Evolutionary conservation across 2,329 filamentous ascomycete species (phyloP), one percentile per base, ranked within the genome.

Genomic region (Tolypocladium inflatum): DNA sequence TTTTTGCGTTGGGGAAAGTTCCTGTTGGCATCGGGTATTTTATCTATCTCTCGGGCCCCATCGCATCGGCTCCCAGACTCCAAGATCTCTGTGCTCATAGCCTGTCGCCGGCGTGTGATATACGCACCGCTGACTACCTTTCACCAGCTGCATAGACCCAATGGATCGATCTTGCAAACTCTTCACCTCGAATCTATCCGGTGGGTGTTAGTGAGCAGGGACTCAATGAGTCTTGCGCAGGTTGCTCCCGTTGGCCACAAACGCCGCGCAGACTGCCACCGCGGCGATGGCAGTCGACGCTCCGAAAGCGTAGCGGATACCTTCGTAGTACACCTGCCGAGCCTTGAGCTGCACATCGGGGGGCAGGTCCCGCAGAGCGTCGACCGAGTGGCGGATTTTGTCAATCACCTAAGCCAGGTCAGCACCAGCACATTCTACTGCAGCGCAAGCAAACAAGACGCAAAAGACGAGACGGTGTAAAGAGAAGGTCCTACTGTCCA

Each of bases 301-400:
- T 0, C 76, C 73, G 65, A 86, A 86, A 0, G 80, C 79, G 56
- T 81, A 79, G 39, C 73, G 73, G 11, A 87, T 75, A 0, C 82
- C 83, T 17, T 81, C 76, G 56, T 85, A 86, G 63, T 86, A 87
- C 0, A 86, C 81, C 17, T 80, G 66, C 4, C 82, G 75, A 2
- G 80, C 83, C 33, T 77, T 76, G 26, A 81, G 74, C 63, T 85
- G 82, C 21, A 84, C 67, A 11, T 85, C 81, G 0, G 77, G 76
- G 1, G 82, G 81, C 0, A 87, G 73, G 11, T 75, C 68, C n/a
- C 74, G 73, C 15, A 87, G 75, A 2, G 78, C 78, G 2, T 79
- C 77, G 3, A 86, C 78, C 0, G 83, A 86, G 63, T 87, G 85
- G 13, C 83, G 75, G 57, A 87, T 84, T 57, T 81, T 76, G 35